A percentile compares a stretch with the other conserved stretches of the same genome.
These are phyloP conservation scores for Colletotrichum lini DNA, from an alignment of 2,329 filamentous ascomycete species.

Conservation along the genomic window DNA sequence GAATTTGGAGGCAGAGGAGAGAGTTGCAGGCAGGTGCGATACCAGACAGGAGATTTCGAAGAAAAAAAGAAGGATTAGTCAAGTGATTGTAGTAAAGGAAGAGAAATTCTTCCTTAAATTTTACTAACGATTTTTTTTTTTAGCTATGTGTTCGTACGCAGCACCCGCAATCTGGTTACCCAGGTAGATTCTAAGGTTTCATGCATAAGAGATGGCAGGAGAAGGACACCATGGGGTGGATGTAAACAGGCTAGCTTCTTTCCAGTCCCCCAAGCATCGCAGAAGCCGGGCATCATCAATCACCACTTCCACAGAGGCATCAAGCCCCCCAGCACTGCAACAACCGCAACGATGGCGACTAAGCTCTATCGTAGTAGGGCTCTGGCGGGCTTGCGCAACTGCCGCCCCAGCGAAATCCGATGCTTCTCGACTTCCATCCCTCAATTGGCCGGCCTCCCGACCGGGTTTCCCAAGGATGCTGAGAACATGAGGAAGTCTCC, in stretches of 20 bases:
- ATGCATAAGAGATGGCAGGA: neutral
- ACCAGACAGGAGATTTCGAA: neutral
- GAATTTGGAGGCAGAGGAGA: neutral
- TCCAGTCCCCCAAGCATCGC: slow-evolving; percentile 33
- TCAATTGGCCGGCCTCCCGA: slow-evolving; percentile 44
- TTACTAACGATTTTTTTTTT: neutral
- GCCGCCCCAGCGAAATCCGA: slow-evolving; percentile 41
- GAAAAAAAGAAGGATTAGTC: neutral
- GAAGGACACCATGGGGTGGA: slow-evolving; percentile 9
- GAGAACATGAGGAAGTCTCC: slow-evolving; percentile 78
- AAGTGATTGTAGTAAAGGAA: too few species aligned
- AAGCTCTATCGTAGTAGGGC: slow-evolving; percentile 70
- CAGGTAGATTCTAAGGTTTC: neutral
- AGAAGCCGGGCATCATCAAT: slow-evolving; percentile 41
- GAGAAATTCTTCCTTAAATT: neutral
- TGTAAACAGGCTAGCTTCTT: slow-evolving; percentile 38
- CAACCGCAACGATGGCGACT: slow-evolving; percentile 69
- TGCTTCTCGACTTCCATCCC: slow-evolving; percentile 44
- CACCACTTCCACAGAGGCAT: slow-evolving; percentile 42
- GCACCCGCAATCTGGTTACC: neutral
- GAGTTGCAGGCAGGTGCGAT: neutral
- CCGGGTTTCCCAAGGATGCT: slow-evolving; percentile 65
- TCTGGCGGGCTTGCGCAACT: slow-evolving; percentile 55
- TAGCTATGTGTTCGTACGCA: neutral
- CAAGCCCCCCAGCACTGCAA: slow-evolving; percentile 40